A percentile compares a stretch with the other conserved stretches of the same genome.
Evolutionary conservation across 352 stramenopile genomes (phyloP).

Genomic region (Hyaloperonospora arabidopsidis): DNA sequence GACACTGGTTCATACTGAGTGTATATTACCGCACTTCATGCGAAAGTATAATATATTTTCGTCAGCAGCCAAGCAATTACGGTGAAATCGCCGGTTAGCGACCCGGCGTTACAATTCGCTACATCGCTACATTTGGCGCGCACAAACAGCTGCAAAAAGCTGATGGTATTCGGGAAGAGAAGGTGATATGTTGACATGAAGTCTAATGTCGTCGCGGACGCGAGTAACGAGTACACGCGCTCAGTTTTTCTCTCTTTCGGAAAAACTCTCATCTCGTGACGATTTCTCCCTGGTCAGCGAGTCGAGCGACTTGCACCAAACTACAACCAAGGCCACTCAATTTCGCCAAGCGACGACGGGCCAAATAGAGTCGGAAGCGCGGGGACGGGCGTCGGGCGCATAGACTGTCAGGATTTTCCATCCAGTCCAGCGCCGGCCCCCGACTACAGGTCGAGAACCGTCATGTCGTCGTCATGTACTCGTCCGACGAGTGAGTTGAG

Average conservation of each 20-base stretch:
- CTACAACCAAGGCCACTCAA: background rate
- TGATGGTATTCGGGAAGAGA: conserved; percentile 16
- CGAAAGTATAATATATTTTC: no score
- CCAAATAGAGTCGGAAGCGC: background rate
- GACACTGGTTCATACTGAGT: no score
- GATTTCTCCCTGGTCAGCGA: no score
- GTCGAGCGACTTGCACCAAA: no score
- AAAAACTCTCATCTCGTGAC: no score
- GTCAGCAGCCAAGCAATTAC: background rate
- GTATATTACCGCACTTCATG: no score
- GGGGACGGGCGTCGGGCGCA: background rate
- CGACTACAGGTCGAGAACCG: background rate
- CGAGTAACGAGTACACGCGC: conserved; percentile 24
- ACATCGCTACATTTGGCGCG: conserved; percentile 9
- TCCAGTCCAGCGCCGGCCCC: background rate
- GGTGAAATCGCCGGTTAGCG: conserved; percentile 2
- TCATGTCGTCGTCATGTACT: background rate
- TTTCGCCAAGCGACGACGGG: background rate
- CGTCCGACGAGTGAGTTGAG: background rate
- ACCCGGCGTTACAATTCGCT: conserved; percentile 5
- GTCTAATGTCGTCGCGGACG: conserved; percentile 6
- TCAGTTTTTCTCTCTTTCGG: background rate
- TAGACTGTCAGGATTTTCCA: background rate
- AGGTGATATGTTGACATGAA: conserved; percentile 23
- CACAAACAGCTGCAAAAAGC: conserved; percentile 25